phyloP scores from a whole-genome alignment of 805 yeast species.

The Tanozyma kutaoensis region DNA sequence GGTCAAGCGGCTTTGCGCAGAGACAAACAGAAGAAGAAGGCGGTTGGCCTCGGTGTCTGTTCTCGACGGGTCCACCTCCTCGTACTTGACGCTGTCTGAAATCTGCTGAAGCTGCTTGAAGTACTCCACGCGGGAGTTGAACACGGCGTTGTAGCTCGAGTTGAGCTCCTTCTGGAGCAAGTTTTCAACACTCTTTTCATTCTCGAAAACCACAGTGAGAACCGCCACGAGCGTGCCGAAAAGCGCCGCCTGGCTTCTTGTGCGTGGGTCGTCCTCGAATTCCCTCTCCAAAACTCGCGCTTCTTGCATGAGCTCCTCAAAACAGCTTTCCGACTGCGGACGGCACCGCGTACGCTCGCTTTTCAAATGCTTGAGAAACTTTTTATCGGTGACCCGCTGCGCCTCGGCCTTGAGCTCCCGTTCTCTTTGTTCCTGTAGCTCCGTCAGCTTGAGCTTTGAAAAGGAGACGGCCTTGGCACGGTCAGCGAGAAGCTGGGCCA shows the following conservation, averaged over 20 bases:
- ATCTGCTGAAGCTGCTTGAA: conserved; percentile 75
- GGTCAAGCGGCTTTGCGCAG: conserved; percentile 8
- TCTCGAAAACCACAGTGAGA: conserved; percentile 21
- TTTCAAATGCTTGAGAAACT: conserved; percentile 12
- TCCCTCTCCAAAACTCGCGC: conserved; percentile 11
- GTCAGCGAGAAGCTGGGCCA: conserved; percentile 35
- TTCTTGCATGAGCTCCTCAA: conserved; percentile 16
- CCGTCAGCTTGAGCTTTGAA: conserved; percentile 1
- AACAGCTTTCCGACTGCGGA: conserved; percentile 15
- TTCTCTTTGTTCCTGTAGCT: conserved; percentile 6
- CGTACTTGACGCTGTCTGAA: conserved; percentile 61
- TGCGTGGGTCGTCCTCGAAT: conserved; percentile 8
- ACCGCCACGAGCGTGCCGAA: conserved; percentile 9
- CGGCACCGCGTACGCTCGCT: conserved; percentile 10
- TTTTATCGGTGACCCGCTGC: conserved; percentile 12
- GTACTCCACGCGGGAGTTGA: conserved; percentile 71
- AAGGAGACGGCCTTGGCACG: conserved; percentile 6
- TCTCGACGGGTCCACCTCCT: conserved; percentile 2
- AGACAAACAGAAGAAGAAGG: conserved; percentile 2
- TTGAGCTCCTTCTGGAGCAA: conserved; percentile 34
- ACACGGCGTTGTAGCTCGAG: conserved; percentile 45
- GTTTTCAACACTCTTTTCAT: conserved; percentile 28
- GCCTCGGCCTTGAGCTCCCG: conserved; percentile 10
- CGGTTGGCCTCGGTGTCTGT: conserved; percentile 2
- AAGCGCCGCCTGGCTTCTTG: conserved; percentile 8